phyloP scores from a whole-genome alignment of 164 flowering plant genomes.

The Warburgia ugandensis region DNA sequence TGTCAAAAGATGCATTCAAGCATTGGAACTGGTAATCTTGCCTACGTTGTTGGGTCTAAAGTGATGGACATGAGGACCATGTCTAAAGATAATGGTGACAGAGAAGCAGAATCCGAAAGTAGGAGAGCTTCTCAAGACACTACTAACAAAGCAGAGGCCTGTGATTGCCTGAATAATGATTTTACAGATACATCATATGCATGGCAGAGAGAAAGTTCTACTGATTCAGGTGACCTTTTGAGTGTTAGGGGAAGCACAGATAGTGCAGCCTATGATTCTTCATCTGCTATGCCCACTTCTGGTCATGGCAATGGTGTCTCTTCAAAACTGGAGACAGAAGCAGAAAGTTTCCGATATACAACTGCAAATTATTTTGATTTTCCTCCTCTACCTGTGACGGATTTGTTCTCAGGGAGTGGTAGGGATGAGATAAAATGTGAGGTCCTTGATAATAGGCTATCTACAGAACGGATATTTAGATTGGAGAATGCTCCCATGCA shows the following conservation, averaged over 20 bases:
- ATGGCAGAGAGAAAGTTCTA: conserved; percentile 38
- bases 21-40: conserved; percentile 81
- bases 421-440: conserved; percentile 19
- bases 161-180: conserved; percentile 23
- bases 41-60: conserved; percentile 79
- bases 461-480: conserved; percentile 24
- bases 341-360: too few relatives aligned
- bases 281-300: too few relatives aligned
- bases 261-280: conserved; percentile 37
- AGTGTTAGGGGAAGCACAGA: conserved; percentile 49
- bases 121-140: conserved; percentile 30
- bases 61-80: conserved; percentile 76
- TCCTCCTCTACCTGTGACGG: conserved; percentile 69
- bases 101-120: conserved; percentile 30
- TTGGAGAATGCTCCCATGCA: conserved; percentile 51
- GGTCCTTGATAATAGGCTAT: conserved; percentile 20
- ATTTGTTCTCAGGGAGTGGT: conserved; percentile 49
- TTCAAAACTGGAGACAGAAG: conserved; percentile 25
- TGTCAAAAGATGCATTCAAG: conserved; percentile 83
- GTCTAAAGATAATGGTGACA: conserved; percentile 36
- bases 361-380: conserved; percentile 52
- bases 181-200: conserved; percentile 32
- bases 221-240: conserved; percentile 47
- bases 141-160: conserved; percentile 20
- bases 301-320: too few relatives aligned